These are phyloP conservation scores for Salvia hispanica DNA, from an alignment of 257 asterid genomes.

Conservation along the genomic window DNA sequence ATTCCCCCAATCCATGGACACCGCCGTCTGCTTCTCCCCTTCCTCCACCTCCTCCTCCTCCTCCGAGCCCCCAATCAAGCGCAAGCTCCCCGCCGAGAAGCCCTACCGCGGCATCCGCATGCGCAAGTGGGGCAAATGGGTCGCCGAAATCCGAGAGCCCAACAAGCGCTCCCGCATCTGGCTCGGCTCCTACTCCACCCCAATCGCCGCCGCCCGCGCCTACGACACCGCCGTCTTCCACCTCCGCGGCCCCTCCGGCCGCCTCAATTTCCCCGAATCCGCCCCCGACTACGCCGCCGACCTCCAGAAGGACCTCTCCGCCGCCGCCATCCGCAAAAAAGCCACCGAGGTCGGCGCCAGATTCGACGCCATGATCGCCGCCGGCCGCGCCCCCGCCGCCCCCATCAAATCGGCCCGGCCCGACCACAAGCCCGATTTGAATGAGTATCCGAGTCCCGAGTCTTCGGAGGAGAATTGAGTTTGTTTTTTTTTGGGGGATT, in stretches of 20 bases:
- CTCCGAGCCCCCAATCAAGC: constrained; percentile 32
- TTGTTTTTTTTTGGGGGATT: background rate
- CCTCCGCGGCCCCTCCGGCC: constrained; percentile 58
- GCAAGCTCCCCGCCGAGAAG: constrained; percentile 32
- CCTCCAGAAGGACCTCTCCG: constrained; percentile 33
- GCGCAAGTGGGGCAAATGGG: constrained; percentile 62
- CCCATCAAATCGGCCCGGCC: background rate
- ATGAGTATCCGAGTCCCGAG: constrained; percentile 46
- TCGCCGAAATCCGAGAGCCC: constrained; percentile 50
- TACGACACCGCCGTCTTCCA: constrained; percentile 53
- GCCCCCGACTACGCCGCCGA: constrained; percentile 28
- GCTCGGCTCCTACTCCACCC: constrained; percentile 55
- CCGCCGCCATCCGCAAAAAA: constrained; percentile 52
- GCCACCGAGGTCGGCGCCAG: constrained; percentile 55
- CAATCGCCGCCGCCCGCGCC: constrained; percentile 60
- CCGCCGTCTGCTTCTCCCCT: constrained; percentile 32
- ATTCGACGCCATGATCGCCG: constrained; percentile 40
- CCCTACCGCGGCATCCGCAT: constrained; percentile 52
- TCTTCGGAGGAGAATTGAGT: constrained; percentile 39
- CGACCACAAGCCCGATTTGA: constrained; percentile 37
- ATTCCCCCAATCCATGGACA: constrained; percentile 31
- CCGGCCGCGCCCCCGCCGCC: constrained; percentile 23
- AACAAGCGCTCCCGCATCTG: constrained; percentile 53
- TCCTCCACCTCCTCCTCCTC: constrained; percentile 40
- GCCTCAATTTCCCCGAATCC: constrained; percentile 52